phyloP scores from a whole-genome alignment of 2,329 filamentous ascomycete genomes.

The Trichoderma gracile region DNA sequence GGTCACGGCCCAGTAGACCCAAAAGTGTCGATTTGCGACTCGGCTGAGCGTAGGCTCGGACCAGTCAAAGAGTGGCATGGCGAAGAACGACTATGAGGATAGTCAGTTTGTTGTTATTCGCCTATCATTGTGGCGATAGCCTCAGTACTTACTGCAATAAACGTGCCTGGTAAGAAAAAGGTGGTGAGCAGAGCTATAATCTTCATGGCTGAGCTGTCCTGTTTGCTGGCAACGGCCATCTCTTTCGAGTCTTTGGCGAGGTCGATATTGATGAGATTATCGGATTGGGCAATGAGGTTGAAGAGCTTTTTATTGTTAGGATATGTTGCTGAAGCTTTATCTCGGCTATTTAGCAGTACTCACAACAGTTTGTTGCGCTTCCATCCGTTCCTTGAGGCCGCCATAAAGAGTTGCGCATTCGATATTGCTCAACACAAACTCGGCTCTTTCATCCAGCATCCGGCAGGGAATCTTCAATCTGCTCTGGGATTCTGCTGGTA shows the following conservation, averaged over 20 bases:
- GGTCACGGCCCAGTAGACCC: neutral
- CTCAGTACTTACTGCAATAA: neutral
- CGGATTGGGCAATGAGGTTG: neutral
- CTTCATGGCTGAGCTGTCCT: neutral
- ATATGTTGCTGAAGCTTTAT: too few species aligned
- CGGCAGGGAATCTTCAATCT: neutral
- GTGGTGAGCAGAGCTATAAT: conserved; percentile 6
- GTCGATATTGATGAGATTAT: neutral
- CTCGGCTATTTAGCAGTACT: neutral
- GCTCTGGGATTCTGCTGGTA: neutral
- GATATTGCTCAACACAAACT: neutral
- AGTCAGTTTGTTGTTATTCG: neutral
- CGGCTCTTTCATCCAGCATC: neutral
- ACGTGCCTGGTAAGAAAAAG: neutral
- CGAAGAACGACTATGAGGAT: neutral
- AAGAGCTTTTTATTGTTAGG: neutral
- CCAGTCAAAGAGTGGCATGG: neutral
- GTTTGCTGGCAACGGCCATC: neutral
- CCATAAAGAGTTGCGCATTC: neutral
- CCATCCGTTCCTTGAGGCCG: neutral
- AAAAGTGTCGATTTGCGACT: neutral
- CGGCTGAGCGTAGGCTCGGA: neutral
- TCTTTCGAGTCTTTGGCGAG: neutral
- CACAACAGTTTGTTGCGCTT: neutral
- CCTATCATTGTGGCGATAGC: neutral